Evolutionary conservation across 257 asterid species (phyloP), one percentile per base, ranked within the genome.

Genomic region (Lantana camara): DNA sequence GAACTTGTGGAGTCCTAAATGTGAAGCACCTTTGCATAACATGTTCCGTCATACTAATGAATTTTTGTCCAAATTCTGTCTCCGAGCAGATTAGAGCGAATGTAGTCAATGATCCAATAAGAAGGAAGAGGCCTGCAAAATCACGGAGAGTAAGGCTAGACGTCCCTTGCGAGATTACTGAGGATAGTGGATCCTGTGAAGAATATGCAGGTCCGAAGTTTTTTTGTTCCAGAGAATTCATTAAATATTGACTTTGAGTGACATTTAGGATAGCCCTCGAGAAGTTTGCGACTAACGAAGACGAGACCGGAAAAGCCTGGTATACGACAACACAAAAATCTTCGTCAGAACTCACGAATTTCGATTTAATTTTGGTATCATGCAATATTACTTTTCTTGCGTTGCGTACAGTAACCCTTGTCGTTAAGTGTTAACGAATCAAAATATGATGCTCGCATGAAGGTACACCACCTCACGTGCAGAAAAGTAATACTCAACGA

Each of bases 301-400:
- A 67, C 58, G 89, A 83, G 15, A 47, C 80, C 0, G 77, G 80
- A 37, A 79, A 74, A 8, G 85, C 89, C 89, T 82, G 75, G 9
- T 29, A 40, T 27, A 14, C 11, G 32, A 57, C 30, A 17, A 11
- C 42, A 42, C 21, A 23, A 27, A 9, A 2, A 2, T 30, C 7
- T 30, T 7, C 35, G 7, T 30, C 3, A 30, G 35, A 30, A 30
- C 35, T 30, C 3, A 30, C 35, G 35, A 2, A 30, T 30, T 2
- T 30, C 4, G 7, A 30, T 30, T 30, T 30, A 30, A n/a, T n/a
- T n/a, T n/a, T n/a, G n/a, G n/a, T n/a, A n/a, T n/a, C n/a, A n/a
- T n/a, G n/a, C n/a, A n/a, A n/a, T n/a, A n/a, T n/a, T n/a, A n/a
- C n/a, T n/a, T n/a, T n/a, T n/a, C n/a, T n/a, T n/a, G n/a, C n/a